Conservation (phyloP, 106 monocot genomes). For the Dendrobium chrysotoxum region DNA sequence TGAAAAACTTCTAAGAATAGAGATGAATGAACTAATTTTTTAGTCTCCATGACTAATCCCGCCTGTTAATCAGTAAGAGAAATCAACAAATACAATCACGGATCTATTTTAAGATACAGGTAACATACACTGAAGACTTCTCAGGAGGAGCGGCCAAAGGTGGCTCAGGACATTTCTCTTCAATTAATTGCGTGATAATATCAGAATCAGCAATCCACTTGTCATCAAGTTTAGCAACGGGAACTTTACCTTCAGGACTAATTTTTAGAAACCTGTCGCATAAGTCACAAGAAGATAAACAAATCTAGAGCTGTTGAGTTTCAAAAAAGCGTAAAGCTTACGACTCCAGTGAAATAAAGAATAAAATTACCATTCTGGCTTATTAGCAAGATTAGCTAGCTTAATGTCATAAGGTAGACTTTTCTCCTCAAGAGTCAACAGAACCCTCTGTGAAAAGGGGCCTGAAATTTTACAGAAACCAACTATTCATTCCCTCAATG, state of each 20-base stretch:
- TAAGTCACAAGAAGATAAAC: not conserved
- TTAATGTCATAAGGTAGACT: constrained; percentile 69
- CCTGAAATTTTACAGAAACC: constrained; percentile 32
- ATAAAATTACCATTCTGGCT: constrained; percentile 64
- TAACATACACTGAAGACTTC: constrained; percentile 40
- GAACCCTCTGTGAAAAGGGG: constrained; percentile 83
- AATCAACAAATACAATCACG: not conserved
- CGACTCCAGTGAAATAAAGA: not conserved
- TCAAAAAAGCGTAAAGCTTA: not conserved
- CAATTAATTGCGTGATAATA: constrained; percentile 49
- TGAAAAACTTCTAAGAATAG: not conserved
- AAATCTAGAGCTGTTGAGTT: not conserved
- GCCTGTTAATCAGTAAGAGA: not conserved
- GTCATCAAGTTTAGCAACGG: constrained; percentile 49
- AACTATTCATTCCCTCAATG: not conserved
- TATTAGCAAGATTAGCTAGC: constrained; percentile 64
- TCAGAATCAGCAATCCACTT: constrained; percentile 73
- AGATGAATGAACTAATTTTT: not conserved
- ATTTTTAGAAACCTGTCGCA: constrained; percentile 42
- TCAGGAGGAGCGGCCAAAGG: constrained; percentile 43
- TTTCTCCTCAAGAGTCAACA: constrained; percentile 89
- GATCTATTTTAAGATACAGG: not conserved
- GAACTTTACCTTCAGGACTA: constrained; percentile 59
- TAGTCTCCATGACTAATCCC: not conserved
- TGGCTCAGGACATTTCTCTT: constrained; percentile 61